Conservation (phyloP, 148 eudicot species). For the Fallopia convolvulus region DNA sequence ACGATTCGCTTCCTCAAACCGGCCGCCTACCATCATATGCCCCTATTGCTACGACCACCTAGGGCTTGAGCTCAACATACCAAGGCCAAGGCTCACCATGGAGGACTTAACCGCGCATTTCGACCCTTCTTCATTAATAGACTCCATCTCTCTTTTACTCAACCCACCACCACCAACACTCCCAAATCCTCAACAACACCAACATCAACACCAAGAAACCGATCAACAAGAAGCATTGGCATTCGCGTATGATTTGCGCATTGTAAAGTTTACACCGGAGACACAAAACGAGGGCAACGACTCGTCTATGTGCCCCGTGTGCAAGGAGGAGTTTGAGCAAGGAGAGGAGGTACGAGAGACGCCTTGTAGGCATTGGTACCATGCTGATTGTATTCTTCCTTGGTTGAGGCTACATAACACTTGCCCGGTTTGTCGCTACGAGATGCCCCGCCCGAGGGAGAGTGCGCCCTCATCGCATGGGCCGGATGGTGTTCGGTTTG, state of each 20-base stretch:
- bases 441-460: conserved; percentile 22
- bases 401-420: conserved; percentile 60
- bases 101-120: not conserved
- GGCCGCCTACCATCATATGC: conserved; percentile 29
- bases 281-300: not conserved
- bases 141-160: not conserved
- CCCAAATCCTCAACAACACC: not conserved
- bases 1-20: conserved; percentile 30
- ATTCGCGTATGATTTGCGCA: not conserved
- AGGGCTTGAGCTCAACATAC: conserved; percentile 29
- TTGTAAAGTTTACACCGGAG: not conserved
- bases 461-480: not conserved
- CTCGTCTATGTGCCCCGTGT: conserved; percentile 40
- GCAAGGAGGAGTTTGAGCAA: conserved; percentile 58
- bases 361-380: conserved; percentile 61
- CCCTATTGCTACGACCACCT: conserved; percentile 42
- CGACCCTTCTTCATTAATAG: conserved; percentile 14
- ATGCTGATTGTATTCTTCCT: conserved; percentile 53
- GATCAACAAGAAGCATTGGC: not conserved
- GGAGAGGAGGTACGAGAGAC: conserved; percentile 33
- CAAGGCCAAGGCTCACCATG: conserved; percentile 24
- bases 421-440: conserved; percentile 67
- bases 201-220: not conserved
- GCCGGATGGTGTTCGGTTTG: conserved; percentile 11
- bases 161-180: not conserved